A percentile compares a stretch with the other conserved stretches of the same genome.
Evolutionary conservation across 2,329 filamentous ascomycete genomes (phyloP).

Genomic region (Penicillium sp.): DNA sequence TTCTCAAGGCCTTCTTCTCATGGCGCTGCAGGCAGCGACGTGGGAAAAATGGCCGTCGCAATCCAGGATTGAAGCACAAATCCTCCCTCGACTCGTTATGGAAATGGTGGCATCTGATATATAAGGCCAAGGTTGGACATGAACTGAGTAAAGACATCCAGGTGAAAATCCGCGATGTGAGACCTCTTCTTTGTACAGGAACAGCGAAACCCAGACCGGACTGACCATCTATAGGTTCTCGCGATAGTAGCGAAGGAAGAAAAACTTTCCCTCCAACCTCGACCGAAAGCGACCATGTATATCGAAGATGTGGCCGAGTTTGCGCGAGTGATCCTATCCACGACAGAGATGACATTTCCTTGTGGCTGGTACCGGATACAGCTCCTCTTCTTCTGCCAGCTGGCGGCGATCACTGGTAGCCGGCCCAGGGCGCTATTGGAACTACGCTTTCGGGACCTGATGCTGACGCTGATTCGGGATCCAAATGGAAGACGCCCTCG

Average conservation of each 20-base stretch:
- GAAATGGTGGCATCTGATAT: conserved; percentile 10
- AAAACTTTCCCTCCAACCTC: conserved; percentile 17
- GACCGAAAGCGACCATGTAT: conserved; percentile 32
- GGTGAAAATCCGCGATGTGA: conserved; percentile 5
- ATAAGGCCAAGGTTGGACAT: conserved; percentile 16
- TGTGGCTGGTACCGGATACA: conserved; percentile 29
- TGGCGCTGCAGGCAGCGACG: conserved; percentile 18
- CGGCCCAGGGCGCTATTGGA: conserved; percentile 22
- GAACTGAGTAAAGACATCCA: conserved; percentile 13
- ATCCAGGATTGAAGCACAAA: conserved; percentile 10
- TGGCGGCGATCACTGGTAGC: conserved; percentile 29
- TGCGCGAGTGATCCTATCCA: conserved; percentile 28
- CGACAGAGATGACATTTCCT: conserved; percentile 31
- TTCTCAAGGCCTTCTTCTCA: conserved; percentile 19
- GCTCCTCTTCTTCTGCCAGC: conserved; percentile 26
- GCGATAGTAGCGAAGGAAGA: conserved; percentile 27
- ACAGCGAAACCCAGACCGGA: neutral
- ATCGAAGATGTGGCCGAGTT: conserved; percentile 35
- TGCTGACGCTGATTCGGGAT: conserved; percentile 29
- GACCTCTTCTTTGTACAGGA: conserved; percentile 3
- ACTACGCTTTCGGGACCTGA: conserved; percentile 27
- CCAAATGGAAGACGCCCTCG: conserved; percentile 18
- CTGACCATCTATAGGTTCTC: conserved; percentile 20
- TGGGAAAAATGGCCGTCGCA: conserved; percentile 18
- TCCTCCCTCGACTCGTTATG: conserved; percentile 9